Percentiles rank a stretch among this genome's conserved stretches.
phyloP scores from a whole-genome alignment of 2,329 filamentous ascomycete genomes.

The Botryotinia narcissicola region DNA sequence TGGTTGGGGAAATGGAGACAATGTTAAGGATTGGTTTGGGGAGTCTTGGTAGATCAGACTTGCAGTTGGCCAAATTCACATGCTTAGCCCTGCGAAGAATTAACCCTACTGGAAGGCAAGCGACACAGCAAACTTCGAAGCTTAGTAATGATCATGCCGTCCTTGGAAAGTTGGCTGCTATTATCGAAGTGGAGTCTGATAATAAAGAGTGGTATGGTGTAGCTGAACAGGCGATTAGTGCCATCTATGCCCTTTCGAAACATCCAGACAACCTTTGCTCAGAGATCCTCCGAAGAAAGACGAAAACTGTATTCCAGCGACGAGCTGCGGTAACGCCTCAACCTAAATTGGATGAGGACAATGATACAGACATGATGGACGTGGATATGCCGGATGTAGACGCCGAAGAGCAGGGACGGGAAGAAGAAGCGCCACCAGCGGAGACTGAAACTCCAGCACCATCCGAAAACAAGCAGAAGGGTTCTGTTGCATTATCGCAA shows the following conservation, averaged over 20 bases:
- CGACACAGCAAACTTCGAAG: slow-evolving; percentile 66
- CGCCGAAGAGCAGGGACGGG: slow-evolving; percentile 33
- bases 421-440: slow-evolving; percentile 18
- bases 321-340: slow-evolving; percentile 27
- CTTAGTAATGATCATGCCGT: slow-evolving; percentile 92
- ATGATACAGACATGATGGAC: slow-evolving; percentile 37
- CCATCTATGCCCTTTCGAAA: slow-evolving; percentile 90
- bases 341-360: not conserved
- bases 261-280: slow-evolving; percentile 93
- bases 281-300: slow-evolving; percentile 83
- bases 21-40: slow-evolving; percentile 91
- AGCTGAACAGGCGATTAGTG: slow-evolving; percentile 92
- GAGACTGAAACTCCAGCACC: slow-evolving; percentile 19
- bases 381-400: slow-evolving; percentile 23
- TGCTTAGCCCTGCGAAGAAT: slow-evolving; percentile 91
- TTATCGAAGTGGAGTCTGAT: slow-evolving; percentile 80
- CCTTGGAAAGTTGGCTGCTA: slow-evolving; percentile 73
- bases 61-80: slow-evolving; percentile 90
- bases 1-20: slow-evolving; percentile 90
- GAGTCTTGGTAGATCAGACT: slow-evolving; percentile 72
- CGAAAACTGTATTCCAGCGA: slow-evolving; percentile 69
- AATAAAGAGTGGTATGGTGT: slow-evolving; percentile 96
- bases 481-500: slow-evolving; percentile 78
- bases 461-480: slow-evolving; percentile 54
- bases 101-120: slow-evolving; percentile 77